Evolutionary conservation across 306 rosid genomes (phyloP).

Genomic region (Prunus campanulata): DNA sequence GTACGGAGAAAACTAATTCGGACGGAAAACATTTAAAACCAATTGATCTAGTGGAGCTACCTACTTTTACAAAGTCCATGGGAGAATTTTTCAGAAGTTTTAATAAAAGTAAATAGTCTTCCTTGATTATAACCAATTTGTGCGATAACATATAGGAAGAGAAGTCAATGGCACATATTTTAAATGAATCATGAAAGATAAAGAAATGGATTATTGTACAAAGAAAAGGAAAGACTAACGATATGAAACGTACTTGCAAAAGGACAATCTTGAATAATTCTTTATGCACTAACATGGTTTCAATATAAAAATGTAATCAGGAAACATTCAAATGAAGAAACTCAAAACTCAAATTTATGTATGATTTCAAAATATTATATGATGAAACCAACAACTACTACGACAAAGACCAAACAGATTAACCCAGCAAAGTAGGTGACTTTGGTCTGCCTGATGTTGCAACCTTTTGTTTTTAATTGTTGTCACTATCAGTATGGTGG

Average conservation of each 20-base stretch:
- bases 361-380: no score
- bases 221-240: not conserved
- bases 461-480: no score
- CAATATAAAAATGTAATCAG: no score
- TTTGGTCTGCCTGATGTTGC: no score
- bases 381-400: no score
- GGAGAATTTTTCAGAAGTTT: not conserved
- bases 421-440: no score
- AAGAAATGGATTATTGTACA: not conserved
- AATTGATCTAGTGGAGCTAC: not conserved
- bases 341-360: no score
- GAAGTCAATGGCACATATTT: not conserved
- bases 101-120: not conserved
- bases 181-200: not conserved
- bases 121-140: not conserved
- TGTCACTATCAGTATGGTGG: no score
- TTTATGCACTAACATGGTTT: not conserved
- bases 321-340: not conserved
- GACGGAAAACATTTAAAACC: not conserved
- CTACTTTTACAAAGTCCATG: not conserved
- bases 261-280: not conserved
- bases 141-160: not conserved
- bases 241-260: not conserved
- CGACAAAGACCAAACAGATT: no score
- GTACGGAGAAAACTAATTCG: not conserved